Conservation (phyloP, 805 yeast genomes). For the Saturnispora zaruensis region DNA sequence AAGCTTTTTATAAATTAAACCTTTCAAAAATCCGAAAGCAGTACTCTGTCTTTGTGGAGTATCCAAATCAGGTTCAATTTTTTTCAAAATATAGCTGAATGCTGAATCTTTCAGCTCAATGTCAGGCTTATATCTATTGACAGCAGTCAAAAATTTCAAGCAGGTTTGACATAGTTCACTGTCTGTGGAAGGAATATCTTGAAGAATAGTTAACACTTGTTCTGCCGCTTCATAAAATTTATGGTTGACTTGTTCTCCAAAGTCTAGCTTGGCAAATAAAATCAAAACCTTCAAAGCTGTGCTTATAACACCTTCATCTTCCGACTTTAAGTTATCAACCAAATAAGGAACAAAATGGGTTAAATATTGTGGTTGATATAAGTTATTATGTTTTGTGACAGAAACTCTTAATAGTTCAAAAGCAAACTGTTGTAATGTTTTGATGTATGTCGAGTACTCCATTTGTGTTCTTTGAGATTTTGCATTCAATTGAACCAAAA, state of each 20-base stretch:
- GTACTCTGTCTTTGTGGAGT: constrained; percentile 85
- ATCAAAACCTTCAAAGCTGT: constrained; percentile 59
- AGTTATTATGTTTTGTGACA: constrained; percentile 49
- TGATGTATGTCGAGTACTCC: constrained; percentile 48
- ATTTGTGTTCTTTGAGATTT: constrained; percentile 44
- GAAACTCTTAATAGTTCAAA: constrained; percentile 70
- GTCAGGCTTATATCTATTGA: constrained; percentile 61
- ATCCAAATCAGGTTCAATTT: constrained; percentile 77
- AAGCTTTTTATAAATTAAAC: constrained; percentile 65
- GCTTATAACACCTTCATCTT: constrained; percentile 68
- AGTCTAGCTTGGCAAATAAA: constrained; percentile 51
- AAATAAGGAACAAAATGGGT: constrained; percentile 70
- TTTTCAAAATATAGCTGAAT: constrained; percentile 59
- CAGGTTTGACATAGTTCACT: constrained; percentile 74
- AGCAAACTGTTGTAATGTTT: constrained; percentile 64
- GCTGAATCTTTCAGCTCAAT: constrained; percentile 62
- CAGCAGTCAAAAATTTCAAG: constrained; percentile 61
- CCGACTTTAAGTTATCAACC: constrained; percentile 50
- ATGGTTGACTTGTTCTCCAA: constrained; percentile 42
- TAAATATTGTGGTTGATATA: constrained; percentile 53
- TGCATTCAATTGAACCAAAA: constrained; percentile 63
- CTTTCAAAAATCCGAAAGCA: constrained; percentile 75
- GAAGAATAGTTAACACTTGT: constrained; percentile 51
- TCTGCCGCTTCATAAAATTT: constrained; percentile 55
- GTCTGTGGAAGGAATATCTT: constrained; percentile 69